These are phyloP conservation scores for Byssoonygena ceratinophila DNA, from an alignment of 2,329 filamentous ascomycete genomes.

Conservation along the genomic window DNA sequence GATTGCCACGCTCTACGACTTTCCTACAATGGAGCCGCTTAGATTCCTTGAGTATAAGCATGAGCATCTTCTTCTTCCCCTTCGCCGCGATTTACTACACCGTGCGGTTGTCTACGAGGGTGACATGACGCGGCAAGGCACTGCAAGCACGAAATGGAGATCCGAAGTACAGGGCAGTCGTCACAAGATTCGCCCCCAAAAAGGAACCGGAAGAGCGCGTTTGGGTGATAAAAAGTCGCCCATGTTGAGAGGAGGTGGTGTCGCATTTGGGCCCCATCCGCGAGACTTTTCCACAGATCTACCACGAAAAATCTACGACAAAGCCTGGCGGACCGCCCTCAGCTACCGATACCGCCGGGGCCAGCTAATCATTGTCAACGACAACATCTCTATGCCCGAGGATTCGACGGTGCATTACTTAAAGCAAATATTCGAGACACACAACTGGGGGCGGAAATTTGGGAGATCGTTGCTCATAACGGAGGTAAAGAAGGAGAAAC, in stretches of 20 bases:
- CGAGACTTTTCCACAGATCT: slow-evolving; percentile 79
- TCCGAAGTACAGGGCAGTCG: slow-evolving; percentile 74
- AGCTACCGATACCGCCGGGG: slow-evolving; percentile 82
- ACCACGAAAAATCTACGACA: slow-evolving; percentile 82
- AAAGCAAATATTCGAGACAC: slow-evolving; percentile 56
- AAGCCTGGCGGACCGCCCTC: slow-evolving; percentile 87
- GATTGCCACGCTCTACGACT: slow-evolving; percentile 75
- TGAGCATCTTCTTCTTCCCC: slow-evolving; percentile 74
- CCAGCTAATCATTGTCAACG: slow-evolving; percentile 75
- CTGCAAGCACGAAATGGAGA: slow-evolving; percentile 70
- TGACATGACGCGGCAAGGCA: slow-evolving; percentile 76
- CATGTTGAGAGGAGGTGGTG: slow-evolving; percentile 72
- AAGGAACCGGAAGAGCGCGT: slow-evolving; percentile 72
- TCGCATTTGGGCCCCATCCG: slow-evolving; percentile 79
- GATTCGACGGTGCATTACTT: slow-evolving; percentile 47
- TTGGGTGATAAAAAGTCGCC: slow-evolving; percentile 72
- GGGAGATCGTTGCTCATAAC: slow-evolving; percentile 71
- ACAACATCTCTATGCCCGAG: slow-evolving; percentile 57
- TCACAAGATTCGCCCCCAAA: slow-evolving; percentile 73
- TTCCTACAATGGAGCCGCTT: slow-evolving; percentile 77
- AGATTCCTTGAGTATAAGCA: slow-evolving; percentile 66
- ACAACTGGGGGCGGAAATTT: slow-evolving; percentile 56
- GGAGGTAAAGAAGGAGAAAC: slow-evolving; percentile 46
- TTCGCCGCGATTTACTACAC: slow-evolving; percentile 85
- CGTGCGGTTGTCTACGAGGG: slow-evolving; percentile 87